These are phyloP conservation scores for Amanita exitialis DNA, from an alignment of 768 basidiomycete genomes.

Conservation along the genomic window DNA sequence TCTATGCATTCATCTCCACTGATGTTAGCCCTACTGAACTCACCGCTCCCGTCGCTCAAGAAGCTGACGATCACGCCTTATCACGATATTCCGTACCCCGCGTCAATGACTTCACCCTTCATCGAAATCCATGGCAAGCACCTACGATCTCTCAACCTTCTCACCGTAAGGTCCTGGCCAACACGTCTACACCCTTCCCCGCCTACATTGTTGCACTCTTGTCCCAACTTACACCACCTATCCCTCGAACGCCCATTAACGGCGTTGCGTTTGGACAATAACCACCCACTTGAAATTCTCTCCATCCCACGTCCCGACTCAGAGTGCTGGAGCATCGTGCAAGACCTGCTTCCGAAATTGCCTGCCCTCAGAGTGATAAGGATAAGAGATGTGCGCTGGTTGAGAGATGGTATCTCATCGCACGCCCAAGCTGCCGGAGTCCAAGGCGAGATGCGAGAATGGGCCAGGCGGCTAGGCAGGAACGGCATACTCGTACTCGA, in stretches of 20 bases:
- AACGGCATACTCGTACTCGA: constrained; percentile 58
- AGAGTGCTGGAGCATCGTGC: constrained; percentile 48
- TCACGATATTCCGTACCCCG: constrained; percentile 52
- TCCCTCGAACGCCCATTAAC: constrained; percentile 68
- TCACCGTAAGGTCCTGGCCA: constrained; percentile 64
- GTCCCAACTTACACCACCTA: constrained; percentile 53
- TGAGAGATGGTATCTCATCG: constrained; percentile 53
- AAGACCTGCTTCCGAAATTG: constrained; percentile 42
- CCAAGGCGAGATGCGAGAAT: constrained; percentile 73
- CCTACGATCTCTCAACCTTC: constrained; percentile 54
- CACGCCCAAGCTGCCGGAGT: constrained; percentile 66
- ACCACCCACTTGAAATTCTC: constrained; percentile 47
- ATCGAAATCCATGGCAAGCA: constrained; percentile 46
- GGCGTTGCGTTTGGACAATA: constrained; percentile 22
- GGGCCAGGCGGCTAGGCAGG: constrained; percentile 52
- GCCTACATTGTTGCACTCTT: constrained; percentile 31
- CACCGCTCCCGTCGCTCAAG: constrained; percentile 50
- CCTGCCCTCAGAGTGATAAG: constrained; percentile 49
- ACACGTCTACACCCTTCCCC: constrained; percentile 49
- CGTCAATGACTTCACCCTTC: constrained; percentile 46
- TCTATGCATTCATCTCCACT: constrained; percentile 61
- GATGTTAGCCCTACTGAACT: constrained; percentile 45
- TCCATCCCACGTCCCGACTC: constrained; percentile 67
- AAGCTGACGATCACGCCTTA: constrained; percentile 68
- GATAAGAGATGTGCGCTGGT: constrained; percentile 62